phyloP scores from a whole-genome alignment of 306 rosid species.

The Vigna angularis region DNA sequence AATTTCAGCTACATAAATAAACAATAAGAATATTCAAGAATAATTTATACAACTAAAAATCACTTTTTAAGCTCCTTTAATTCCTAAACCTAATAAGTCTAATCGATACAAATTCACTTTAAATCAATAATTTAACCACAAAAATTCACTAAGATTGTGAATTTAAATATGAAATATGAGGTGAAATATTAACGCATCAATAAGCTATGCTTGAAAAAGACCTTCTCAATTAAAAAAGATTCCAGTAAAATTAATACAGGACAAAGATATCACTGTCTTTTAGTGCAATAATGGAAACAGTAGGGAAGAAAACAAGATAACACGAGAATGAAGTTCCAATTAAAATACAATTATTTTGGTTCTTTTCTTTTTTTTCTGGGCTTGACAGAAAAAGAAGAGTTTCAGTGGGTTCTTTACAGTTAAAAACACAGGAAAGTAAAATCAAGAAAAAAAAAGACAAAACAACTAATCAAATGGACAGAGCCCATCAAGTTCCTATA shows the following conservation, averaged over 20 bases:
- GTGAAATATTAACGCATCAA: neutral
- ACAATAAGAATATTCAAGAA: too few relatives aligned
- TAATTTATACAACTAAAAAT: too few relatives aligned
- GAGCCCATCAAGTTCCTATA: neutral
- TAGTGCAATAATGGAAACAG: neutral
- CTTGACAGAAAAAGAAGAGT: constrained; percentile 2
- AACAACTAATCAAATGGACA: neutral
- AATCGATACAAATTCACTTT: too few relatives aligned
- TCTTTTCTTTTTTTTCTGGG: neutral
- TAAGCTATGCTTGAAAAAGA: constrained; percentile 19
- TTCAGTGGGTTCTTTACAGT: neutral
- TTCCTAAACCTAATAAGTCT: too few relatives aligned
- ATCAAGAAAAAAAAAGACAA: constrained; percentile 1
- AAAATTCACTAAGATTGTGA: too few relatives aligned
- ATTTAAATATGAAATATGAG: too few relatives aligned
- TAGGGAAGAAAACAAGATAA: neutral
- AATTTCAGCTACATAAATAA: too few relatives aligned
- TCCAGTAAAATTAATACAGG: constrained; percentile 22
- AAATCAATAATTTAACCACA: too few relatives aligned
- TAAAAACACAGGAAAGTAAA: constrained; percentile 2
- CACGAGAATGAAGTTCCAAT: neutral
- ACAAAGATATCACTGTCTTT: neutral
- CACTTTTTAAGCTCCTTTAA: too few relatives aligned
- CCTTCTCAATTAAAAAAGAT: neutral
- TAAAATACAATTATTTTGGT: neutral